Evolutionary conservation across 2,329 filamentous ascomycete genomes (phyloP).

Genomic region (Aschersonia sp.): DNA sequence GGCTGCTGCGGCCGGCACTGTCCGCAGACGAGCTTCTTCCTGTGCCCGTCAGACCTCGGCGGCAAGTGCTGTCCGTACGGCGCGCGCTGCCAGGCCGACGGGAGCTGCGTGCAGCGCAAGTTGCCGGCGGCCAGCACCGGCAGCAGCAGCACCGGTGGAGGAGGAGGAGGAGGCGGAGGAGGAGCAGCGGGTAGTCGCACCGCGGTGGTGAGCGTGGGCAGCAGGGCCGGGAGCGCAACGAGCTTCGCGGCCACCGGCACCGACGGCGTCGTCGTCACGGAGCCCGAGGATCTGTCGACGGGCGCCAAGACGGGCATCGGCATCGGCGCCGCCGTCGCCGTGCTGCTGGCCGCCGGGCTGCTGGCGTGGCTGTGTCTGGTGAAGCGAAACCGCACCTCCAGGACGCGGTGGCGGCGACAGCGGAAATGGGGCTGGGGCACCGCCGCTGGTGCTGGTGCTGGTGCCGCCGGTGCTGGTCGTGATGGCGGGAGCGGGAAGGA

Average conservation of each 20-base stretch:
- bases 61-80: constrained; percentile 35
- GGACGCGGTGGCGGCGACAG: no score
- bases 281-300: constrained; percentile 20
- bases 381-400: constrained; percentile 6
- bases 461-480: no score
- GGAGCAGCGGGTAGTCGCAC: no score
- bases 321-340: constrained; percentile 32
- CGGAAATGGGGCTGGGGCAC: no score
- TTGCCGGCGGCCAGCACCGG: constrained; percentile 3
- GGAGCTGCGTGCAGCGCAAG: constrained; percentile 19
- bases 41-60: constrained; percentile 27
- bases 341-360: constrained; percentile 24
- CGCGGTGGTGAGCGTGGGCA: constrained; percentile 12
- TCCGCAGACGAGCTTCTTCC: constrained; percentile 24
- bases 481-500: not conserved
- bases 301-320: constrained; percentile 44
- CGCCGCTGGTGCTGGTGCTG: no score
- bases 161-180: no score
- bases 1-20: constrained; percentile 27
- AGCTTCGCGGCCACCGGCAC: constrained; percentile 15
- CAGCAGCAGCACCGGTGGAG: no score
- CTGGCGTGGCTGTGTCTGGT: constrained; percentile 32
- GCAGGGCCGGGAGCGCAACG: constrained; percentile 34
- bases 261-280: constrained; percentile 7
- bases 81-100: constrained; percentile 22